Conservation (phyloP, 2,329 filamentous ascomycete genomes). For the Acrocalymma vagum region DNA sequence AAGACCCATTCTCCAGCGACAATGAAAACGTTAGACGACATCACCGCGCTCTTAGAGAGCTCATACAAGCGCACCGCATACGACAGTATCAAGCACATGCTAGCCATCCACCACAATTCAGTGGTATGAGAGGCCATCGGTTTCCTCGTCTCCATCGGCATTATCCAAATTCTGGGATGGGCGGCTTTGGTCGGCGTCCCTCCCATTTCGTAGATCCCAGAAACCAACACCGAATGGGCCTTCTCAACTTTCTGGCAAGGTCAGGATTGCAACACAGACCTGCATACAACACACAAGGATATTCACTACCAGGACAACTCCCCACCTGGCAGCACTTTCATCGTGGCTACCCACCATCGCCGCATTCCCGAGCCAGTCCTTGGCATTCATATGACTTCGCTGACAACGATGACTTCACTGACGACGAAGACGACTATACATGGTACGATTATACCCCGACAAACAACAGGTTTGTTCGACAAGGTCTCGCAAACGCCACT, state of each 20-base stretch:
- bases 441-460: slow-evolving; percentile 18
- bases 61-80: not conserved
- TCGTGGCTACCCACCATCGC: slow-evolving; percentile 10
- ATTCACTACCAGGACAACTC: slow-evolving; percentile 3
- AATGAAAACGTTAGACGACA: not conserved
- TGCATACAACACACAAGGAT: not conserved
- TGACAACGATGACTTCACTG: slow-evolving; percentile 12
- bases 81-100: slow-evolving; percentile 6
- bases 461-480: slow-evolving; percentile 1
- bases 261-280: not conserved
- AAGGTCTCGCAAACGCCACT: not conserved
- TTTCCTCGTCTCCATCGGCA: slow-evolving; percentile 1
- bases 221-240: slow-evolving; percentile 1
- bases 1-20: not conserved
- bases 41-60: not conserved
- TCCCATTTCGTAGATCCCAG: not conserved
- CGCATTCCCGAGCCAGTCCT: slow-evolving; percentile 1
- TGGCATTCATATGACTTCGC: slow-evolving; percentile 5
- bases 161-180: slow-evolving; percentile 9
- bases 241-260: slow-evolving; percentile 4
- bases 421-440: slow-evolving; percentile 10
- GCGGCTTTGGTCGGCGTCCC: not conserved
- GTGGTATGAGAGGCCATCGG: slow-evolving; percentile 3
- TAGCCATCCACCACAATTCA: slow-evolving; percentile 1
- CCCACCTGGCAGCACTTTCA: slow-evolving; percentile 5